Conservation (phyloP, 352 stramenopile species). For the Phytophthora ohioensis region DNA sequence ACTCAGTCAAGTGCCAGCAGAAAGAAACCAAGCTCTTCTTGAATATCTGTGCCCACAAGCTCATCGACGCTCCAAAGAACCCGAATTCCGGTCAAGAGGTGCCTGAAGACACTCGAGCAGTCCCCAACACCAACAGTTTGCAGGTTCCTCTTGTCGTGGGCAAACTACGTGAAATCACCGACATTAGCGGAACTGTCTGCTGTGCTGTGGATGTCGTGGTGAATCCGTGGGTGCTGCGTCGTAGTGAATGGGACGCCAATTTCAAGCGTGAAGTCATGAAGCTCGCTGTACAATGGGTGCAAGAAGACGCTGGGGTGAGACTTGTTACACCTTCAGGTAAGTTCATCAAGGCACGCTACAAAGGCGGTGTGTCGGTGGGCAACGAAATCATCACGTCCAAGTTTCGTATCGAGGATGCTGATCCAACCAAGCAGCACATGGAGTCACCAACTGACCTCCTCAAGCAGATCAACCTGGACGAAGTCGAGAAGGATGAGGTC, state of each 20-base stretch:
- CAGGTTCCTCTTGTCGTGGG: constrained; percentile 81
- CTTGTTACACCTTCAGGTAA: constrained; percentile 61
- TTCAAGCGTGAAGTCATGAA: constrained; percentile 89
- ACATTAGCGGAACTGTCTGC: constrained; percentile 54
- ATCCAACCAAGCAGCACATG: constrained; percentile 43
- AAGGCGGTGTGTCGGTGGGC: constrained; percentile 67
- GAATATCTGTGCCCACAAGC: constrained; percentile 78
- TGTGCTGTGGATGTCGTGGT: constrained; percentile 76
- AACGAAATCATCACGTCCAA: constrained; percentile 81
- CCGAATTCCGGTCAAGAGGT: constrained; percentile 73
- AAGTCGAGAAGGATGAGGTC: constrained; percentile 27
- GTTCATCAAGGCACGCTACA: constrained; percentile 89
- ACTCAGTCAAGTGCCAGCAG: constrained; percentile 67
- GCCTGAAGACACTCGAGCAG: constrained; percentile 60
- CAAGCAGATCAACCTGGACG: constrained; percentile 53
- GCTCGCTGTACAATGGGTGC: constrained; percentile 81
- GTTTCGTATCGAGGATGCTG: constrained; percentile 65
- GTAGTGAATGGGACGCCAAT: constrained; percentile 73
- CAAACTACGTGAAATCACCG: constrained; percentile 57
- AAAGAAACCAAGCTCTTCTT: constrained; percentile 81
- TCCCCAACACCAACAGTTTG: constrained; percentile 79
- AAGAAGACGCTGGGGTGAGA: constrained; percentile 64
- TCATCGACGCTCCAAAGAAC: constrained; percentile 80
- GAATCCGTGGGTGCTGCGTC: constrained; percentile 79
- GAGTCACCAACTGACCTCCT: constrained; percentile 61